Percentiles rank a stretch among this genome's conserved stretches.
Conservation (phyloP, 2,329 filamentous ascomycete species). For the Huntiella moniliformis region DNA sequence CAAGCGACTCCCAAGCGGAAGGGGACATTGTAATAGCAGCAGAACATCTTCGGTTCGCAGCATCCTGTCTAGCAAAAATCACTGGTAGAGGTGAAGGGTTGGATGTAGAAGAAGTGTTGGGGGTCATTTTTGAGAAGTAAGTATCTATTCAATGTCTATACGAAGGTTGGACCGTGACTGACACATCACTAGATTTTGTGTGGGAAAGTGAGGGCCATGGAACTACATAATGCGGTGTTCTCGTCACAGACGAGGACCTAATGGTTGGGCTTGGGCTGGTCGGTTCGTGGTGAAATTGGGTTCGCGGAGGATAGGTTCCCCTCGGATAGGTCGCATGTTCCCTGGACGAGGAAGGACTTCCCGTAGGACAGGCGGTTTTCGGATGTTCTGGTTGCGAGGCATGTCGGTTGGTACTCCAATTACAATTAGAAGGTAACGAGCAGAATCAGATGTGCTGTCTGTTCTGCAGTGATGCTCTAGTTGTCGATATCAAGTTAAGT, state of each 20-base stretch:
- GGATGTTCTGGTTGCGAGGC: too few species aligned
- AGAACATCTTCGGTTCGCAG: slow-evolving; percentile 68
- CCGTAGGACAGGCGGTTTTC: too few species aligned
- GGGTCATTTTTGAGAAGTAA: slow-evolving; percentile 95
- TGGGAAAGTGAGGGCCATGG: slow-evolving; percentile 19
- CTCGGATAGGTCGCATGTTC: too few species aligned
- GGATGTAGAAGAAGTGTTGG: slow-evolving; percentile 87
- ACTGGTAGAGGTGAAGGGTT: slow-evolving; percentile 70
- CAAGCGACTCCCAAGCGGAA: slow-evolving; percentile 24
- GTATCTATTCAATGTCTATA: slow-evolving; percentile 17
- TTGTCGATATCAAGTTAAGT: too few species aligned
- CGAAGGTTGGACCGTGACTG: not conserved
- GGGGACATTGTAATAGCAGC: slow-evolving; percentile 79
- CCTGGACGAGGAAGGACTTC: too few species aligned
- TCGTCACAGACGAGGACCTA: not conserved
- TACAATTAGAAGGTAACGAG: too few species aligned
- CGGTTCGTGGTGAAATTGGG: too few species aligned
- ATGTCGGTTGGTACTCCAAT: too few species aligned
- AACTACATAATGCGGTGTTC: not conserved
- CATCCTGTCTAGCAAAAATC: slow-evolving; percentile 63
- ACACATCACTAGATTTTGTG: slow-evolving; percentile 28
- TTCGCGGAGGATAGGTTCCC: too few species aligned
- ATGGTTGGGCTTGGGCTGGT: too few species aligned
- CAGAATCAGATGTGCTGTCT: too few species aligned
- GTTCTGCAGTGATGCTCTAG: too few species aligned